Percentiles rank a stretch among this genome's conserved stretches.
These are phyloP conservation scores for Gymnopilus junonius DNA, from an alignment of 768 basidiomycete genomes.

Conservation along the genomic window DNA sequence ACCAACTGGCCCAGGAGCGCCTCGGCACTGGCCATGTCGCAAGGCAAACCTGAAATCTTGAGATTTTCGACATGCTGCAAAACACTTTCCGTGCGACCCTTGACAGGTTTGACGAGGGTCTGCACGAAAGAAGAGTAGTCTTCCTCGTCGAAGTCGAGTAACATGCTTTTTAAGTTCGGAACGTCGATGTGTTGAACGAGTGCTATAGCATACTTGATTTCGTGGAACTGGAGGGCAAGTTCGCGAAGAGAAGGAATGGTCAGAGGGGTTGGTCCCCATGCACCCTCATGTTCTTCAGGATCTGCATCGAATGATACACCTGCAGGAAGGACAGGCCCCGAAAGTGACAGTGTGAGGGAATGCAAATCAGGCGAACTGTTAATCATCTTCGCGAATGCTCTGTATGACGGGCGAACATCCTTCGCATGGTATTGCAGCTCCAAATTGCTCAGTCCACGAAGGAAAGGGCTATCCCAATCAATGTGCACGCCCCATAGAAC, in stretches of 20 bases:
- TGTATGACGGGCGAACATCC: slow-evolving; percentile 66
- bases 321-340: slow-evolving; percentile 51
- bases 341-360: slow-evolving; percentile 54
- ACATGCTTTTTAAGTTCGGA: slow-evolving; percentile 45
- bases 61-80: slow-evolving; percentile 54
- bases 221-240: slow-evolving; percentile 45
- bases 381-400: slow-evolving; percentile 56
- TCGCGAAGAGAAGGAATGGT: slow-evolving; percentile 43
- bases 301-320: slow-evolving; percentile 23
- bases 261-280: slow-evolving; percentile 40
- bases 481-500: slow-evolving; percentile 74
- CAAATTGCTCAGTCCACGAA: slow-evolving; percentile 51
- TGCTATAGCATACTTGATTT: slow-evolving; percentile 38
- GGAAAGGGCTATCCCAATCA: slow-evolving; percentile 59
- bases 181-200: slow-evolving; percentile 43
- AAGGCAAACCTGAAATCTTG: slow-evolving; percentile 56
- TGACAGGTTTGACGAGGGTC: slow-evolving; percentile 45
- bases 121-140: slow-evolving; percentile 57
- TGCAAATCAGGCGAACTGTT: slow-evolving; percentile 55
- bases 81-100: slow-evolving; percentile 44
- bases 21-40: slow-evolving; percentile 35
- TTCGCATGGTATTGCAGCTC: slow-evolving; percentile 66
- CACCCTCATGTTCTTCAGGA: slow-evolving; percentile 24
- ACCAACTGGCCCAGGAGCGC: slow-evolving; percentile 51
- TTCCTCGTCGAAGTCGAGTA: slow-evolving; percentile 58